These are phyloP conservation scores for Colletotrichum sp. DNA, from an alignment of 2,329 filamentous ascomycete genomes.

Conservation along the genomic window DNA sequence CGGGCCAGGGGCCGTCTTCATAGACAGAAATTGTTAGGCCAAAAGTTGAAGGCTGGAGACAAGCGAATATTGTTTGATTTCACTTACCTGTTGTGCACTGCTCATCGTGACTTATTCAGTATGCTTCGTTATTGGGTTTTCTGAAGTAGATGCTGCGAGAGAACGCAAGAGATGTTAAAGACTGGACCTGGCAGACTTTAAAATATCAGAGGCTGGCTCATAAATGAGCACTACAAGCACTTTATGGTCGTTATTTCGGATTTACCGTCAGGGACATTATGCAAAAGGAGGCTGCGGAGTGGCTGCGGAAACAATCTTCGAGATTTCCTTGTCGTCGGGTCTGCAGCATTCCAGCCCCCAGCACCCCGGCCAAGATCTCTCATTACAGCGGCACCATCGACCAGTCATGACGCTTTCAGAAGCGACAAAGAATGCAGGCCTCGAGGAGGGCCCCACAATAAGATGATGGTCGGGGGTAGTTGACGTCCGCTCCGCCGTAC, in stretches of 20 bases:
- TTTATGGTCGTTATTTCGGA: background rate
- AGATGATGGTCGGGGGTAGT: background rate
- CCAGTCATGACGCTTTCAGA: background rate
- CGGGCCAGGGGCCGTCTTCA: background rate
- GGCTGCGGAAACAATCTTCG: background rate
- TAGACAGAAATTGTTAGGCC: background rate
- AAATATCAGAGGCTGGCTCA: background rate
- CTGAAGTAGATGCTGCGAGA: background rate
- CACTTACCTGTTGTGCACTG: background rate
- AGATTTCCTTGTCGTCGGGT: background rate
- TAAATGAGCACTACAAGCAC: background rate
- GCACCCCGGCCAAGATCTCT: background rate
- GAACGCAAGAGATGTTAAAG: rapidly evolving
- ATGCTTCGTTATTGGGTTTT: background rate
- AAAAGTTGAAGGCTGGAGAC: rapidly evolving
- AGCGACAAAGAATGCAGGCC: background rate
- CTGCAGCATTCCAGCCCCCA: background rate
- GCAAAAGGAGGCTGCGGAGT: background rate
- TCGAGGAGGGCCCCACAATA: background rate
- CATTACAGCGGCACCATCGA: background rate
- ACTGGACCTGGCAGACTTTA: rapidly evolving
- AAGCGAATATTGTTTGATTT: background rate
- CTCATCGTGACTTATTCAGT: background rate
- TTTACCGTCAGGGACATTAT: background rate
- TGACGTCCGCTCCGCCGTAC: background rate